Evolutionary conservation across 345 rosid species (phyloP).

Genomic region (Lumnitzera littorea): DNA sequence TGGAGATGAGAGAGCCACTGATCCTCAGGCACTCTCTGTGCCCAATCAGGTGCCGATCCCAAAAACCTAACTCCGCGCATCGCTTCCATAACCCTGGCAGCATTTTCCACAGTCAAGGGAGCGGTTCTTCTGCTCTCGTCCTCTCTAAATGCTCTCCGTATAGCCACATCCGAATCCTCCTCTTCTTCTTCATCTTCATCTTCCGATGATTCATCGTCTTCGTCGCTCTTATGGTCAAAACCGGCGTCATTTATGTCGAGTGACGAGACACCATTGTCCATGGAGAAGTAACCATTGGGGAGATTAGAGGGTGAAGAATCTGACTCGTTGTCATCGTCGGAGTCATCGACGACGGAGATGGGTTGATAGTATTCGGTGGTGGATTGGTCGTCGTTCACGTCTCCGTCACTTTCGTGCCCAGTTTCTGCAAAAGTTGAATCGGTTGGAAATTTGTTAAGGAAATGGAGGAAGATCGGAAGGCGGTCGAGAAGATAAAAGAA

Average conservation of each 20-base stretch:
- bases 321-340: constrained; percentile 9
- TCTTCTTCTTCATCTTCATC: constrained; percentile 28
- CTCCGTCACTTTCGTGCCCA: constrained; percentile 58
- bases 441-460: too few relatives aligned
- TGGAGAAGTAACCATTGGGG: constrained; percentile 35
- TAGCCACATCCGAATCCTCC: constrained; percentile 35
- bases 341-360: constrained; percentile 47
- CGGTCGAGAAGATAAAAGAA: too few relatives aligned
- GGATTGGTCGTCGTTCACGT: constrained; percentile 38
- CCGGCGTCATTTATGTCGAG: constrained; percentile 30
- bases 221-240: constrained; percentile 28
- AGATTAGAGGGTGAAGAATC: constrained; percentile 14
- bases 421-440: constrained; percentile 27
- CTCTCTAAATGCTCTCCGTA: constrained; percentile 52
- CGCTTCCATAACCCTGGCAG: constrained; percentile 65
- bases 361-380: constrained; percentile 71
- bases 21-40: constrained; percentile 48
- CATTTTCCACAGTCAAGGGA: constrained; percentile 54
- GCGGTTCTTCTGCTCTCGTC: constrained; percentile 72
- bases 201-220: constrained; percentile 29
- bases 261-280: constrained; percentile 44
- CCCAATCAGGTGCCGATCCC: constrained; percentile 77
- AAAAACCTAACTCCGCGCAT: constrained; percentile 76
- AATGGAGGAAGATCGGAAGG: too few relatives aligned
- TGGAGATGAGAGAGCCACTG: constrained; percentile 72